Conservation (phyloP, 1,284 basidiomycete genomes). For the Sanghuangporus sanghuang region DNA sequence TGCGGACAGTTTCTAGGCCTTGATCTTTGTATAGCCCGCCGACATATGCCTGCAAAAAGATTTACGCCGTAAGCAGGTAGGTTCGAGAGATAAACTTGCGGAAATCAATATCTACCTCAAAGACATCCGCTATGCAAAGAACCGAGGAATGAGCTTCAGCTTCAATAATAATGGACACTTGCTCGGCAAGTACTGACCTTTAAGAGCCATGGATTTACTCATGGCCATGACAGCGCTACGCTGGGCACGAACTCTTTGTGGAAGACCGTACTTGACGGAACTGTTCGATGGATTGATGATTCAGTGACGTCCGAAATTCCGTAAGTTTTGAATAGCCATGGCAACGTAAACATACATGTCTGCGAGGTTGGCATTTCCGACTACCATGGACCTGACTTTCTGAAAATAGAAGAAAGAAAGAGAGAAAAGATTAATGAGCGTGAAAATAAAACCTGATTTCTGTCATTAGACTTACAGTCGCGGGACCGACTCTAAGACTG, state of each 20-base stretch:
- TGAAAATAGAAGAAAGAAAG: slow-evolving; percentile 23
- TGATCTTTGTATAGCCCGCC: slow-evolving; percentile 68
- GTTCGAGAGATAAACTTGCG: too few relatives aligned
- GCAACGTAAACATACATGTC: slow-evolving; percentile 44
- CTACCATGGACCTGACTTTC: slow-evolving; percentile 71
- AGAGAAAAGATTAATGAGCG: not conserved
- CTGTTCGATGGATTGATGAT: slow-evolving; percentile 29
- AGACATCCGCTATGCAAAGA: slow-evolving; percentile 53
- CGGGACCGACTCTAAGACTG: slow-evolving; percentile 66
- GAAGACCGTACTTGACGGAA: slow-evolving; percentile 57
- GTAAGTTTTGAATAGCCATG: not conserved
- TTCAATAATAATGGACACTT: not conserved
- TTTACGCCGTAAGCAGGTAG: not conserved
- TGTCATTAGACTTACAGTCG: slow-evolving; percentile 45
- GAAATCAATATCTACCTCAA: slow-evolving; percentile 48
- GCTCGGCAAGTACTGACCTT: slow-evolving; percentile 41
- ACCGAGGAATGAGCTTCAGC: not conserved
- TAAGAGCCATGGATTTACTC: slow-evolving; percentile 57
- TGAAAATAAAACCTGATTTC: not conserved
- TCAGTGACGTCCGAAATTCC: not conserved
- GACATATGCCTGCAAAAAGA: slow-evolving; percentile 56
- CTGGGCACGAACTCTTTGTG: slow-evolving; percentile 54
- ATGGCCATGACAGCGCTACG: slow-evolving; percentile 65
- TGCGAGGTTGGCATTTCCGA: slow-evolving; percentile 68
- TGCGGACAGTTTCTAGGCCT: slow-evolving; percentile 47